Evolutionary conservation across 1,284 basidiomycete genomes (phyloP), one percentile per base, ranked within the genome.

Genomic region (Puccinia horiana): DNA sequence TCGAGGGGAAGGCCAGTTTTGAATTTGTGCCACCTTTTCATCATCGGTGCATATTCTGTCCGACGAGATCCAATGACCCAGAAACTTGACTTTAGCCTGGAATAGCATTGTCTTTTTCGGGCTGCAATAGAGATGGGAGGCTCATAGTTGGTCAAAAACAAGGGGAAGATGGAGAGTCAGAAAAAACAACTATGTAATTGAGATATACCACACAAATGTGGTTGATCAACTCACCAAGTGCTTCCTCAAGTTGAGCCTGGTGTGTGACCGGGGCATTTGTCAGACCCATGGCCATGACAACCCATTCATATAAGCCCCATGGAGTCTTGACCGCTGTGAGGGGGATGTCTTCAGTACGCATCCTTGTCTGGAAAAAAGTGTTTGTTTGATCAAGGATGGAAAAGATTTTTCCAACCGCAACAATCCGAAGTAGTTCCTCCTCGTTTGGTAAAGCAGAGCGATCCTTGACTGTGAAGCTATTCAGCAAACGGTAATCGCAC

Each of bases 201-300:
- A 69, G 37, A 69, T 69, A 69, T 9, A 69, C 65, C 35, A 69
- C n/a, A n/a, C n/a, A n/a, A n/a, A n/a, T n/a, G n/a, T n/a, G n/a
- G n/a, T n/a, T n/a, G n/a, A n/a, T n/a, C 65, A n/a, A 67, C 20
- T 67, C 32, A 73, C 63, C 63, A 8, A 67, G 32, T 4, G 77
- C 83, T 44, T 83, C 76, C 67, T 84, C 83, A 11, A 84, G 54
- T 6, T 70, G 65, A 1, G 29, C 35, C 49, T 52, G 49, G 49
- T 12, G 49, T 0, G 86, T 87, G 0, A 88, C 84, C 0, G 88
- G 88, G 0, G 88, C 12, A 52, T 52, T 52, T 12, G 49, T 80
- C n/a, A 86, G 83, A 0, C 88, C 88, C 83, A 87, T 86, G 0
- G 88, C 88, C 88, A 89, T n/a, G n/a, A n/a, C n/a, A n/a, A n/a